Conservation (phyloP, 306 rosid genomes). For the Adenanthera pavonina region DNA sequence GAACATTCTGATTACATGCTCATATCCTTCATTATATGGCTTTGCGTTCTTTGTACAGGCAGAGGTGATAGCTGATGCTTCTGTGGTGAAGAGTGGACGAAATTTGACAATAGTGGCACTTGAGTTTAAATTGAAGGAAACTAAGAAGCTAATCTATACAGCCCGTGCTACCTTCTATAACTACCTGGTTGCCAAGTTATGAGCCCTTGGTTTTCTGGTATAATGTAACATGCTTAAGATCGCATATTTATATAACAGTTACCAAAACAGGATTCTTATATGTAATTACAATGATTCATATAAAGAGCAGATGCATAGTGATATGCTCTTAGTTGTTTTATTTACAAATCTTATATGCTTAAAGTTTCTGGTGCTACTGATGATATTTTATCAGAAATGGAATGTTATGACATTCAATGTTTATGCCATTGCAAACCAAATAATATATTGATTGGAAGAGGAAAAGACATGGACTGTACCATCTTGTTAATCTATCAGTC, state of each 20-base stretch:
- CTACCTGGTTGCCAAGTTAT: conserved; percentile 49
- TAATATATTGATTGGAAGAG: not conserved
- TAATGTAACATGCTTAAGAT: not conserved
- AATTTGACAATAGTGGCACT: conserved; percentile 63
- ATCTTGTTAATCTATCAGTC: not conserved
- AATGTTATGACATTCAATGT: not conserved
- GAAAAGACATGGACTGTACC: not conserved
- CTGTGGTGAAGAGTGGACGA: conserved; percentile 77
- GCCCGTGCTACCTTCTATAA: conserved; percentile 50
- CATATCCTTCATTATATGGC: conserved; percentile 12
- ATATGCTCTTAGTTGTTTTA: not conserved
- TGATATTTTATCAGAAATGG: not conserved
- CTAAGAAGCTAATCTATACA: conserved; percentile 56
- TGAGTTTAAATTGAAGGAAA: conserved; percentile 65
- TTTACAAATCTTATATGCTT: conserved; percentile 7
- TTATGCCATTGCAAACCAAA: conserved; percentile 3
- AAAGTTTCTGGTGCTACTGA: not conserved
- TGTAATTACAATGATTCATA: not conserved
- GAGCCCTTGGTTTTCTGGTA: conserved; percentile 27
- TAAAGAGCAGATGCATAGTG: not conserved
- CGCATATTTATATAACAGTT: not conserved
- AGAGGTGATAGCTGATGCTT: conserved; percentile 65
- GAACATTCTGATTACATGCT: not conserved
- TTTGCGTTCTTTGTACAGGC: conserved; percentile 50
- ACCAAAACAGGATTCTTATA: not conserved